Base-by-base conservation (phyloP, 2,329 filamentous ascomycete species). In the Apiospora arundinis region DNA sequence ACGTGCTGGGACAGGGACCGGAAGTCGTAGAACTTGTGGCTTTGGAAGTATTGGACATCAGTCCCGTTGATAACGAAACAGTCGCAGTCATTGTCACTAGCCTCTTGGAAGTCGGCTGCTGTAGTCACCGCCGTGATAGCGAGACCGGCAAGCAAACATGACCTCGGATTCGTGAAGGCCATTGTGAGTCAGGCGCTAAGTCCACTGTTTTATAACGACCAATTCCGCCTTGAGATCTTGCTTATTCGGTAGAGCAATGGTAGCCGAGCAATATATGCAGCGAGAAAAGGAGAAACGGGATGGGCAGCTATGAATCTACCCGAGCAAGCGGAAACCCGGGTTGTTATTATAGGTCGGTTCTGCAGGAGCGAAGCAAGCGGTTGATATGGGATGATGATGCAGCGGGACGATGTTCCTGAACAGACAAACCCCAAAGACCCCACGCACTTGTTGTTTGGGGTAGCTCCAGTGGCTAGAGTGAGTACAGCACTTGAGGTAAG, bases 1-100 rank as follows among this genome's bases (percentile, higher is more conserved):
- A 83, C 82, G 69, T 83, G 80, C 37, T 83, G 72, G 21, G 78
- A 71, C 48, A 84, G 81, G 70, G 76, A 80, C 45, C 86, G 81
- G 75, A 87, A 88, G 77, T 88, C 87, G 74, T 84, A 86, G 79
- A 88, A 88, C 67, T 78, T 75, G 76, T 85, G 86, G 52, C 81
- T 77, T 23, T 79, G 75, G 77, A 85, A 88, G 80, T 82, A 86
- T 25, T 73, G 74, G 44, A 80, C 77, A 42, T 78, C 76, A 21
- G 80, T 80, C 49, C 81, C 84, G 74, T 87, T 85, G 72, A 82
- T 85, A 40, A 83, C 75, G 75, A 81, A 88, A 76, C 86, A 87
- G 67, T 80, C 81, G 77, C 86, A 87, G 72, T 74, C 40, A 45
- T 73, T 70, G 67, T 75, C 75, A 68, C 69, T 75, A 25, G 77